Evolutionary conservation across 2,329 filamentous ascomycete genomes (phyloP).

Genomic region (Didymella pomorum): DNA sequence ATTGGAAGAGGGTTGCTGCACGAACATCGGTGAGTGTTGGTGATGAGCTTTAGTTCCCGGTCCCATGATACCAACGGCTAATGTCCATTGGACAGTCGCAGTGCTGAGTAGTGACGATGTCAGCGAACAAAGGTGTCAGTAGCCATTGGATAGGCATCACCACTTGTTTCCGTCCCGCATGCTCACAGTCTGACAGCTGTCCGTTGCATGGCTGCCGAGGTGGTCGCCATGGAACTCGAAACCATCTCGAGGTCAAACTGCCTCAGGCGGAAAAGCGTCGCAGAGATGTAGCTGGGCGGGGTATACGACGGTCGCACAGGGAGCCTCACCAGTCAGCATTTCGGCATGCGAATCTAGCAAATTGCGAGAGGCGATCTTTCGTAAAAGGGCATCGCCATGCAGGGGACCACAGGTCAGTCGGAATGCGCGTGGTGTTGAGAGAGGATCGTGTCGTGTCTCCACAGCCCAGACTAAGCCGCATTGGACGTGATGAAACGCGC

Average conservation of each 20-base stretch:
- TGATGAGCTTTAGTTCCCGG: background rate
- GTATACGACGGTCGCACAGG: constrained; percentile 10
- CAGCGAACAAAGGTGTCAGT: background rate
- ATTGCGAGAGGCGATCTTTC: constrained; percentile 14
- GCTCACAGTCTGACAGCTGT: constrained; percentile 4
- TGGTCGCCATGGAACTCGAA: constrained; percentile 13
- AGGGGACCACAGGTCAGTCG: constrained; percentile 17
- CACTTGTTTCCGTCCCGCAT: background rate
- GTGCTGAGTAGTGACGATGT: background rate
- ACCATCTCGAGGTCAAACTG: constrained; percentile 7
- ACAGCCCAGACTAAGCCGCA: background rate
- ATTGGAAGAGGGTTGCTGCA: background rate
- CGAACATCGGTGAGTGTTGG: background rate
- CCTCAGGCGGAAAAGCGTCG: constrained; percentile 10
- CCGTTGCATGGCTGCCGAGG: constrained; percentile 14
- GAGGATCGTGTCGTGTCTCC: constrained; percentile 15
- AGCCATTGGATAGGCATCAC: background rate
- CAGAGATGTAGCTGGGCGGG: background rate
- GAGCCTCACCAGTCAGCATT: constrained; percentile 1
- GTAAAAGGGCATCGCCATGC: constrained; percentile 16
- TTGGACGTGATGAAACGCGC: constrained; percentile 15
- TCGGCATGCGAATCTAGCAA: constrained; percentile 10
- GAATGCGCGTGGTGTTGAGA: constrained; percentile 21
- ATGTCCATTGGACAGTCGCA: background rate
- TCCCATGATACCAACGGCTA: background rate